Evolutionary conservation across 495 filamentous ascomycete genomes (phyloP).

Genomic region (Oidiodendron maius): DNA sequence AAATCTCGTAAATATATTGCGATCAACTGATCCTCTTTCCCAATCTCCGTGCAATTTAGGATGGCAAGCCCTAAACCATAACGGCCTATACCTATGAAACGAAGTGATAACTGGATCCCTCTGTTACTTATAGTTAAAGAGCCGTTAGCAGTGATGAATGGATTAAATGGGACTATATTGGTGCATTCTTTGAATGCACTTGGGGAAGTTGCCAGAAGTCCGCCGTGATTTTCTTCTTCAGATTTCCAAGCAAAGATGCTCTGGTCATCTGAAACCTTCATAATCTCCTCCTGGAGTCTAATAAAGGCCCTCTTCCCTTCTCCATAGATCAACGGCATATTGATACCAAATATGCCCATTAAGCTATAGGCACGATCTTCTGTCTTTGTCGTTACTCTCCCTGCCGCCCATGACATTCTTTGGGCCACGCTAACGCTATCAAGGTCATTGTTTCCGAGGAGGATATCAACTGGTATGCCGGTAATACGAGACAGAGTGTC

Average conservation of each 20-base stretch:
- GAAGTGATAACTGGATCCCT: not conserved
- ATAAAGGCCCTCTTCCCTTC: not conserved
- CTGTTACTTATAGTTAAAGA: constrained; percentile 1
- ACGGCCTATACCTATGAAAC: not conserved
- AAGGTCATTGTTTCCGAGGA: constrained; percentile 1
- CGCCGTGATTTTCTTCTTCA: not conserved
- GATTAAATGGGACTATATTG: not conserved
- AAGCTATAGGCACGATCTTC: not conserved
- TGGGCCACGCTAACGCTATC: too few relatives aligned
- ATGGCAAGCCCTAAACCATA: not conserved
- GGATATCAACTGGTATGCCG: not conserved
- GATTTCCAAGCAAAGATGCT: constrained; percentile 3
- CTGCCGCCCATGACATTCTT: too few relatives aligned
- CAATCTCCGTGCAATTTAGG: not conserved
- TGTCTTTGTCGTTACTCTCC: not conserved
- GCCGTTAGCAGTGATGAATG: not conserved
- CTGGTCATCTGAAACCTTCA: not conserved
- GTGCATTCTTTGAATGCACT: not conserved
- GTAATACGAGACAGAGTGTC: not conserved
- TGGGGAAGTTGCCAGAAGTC: constrained; percentile 1
- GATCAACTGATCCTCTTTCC: not conserved
- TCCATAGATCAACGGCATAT: constrained; percentile 3
- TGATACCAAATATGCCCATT: not conserved
- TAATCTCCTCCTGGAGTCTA: too few relatives aligned
- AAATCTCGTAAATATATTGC: not conserved